A percentile compares a stretch with the other conserved stretches of the same genome.
These are phyloP conservation scores for Calophaca sinica DNA, from an alignment of 306 rosid species.

Conservation along the genomic window DNA sequence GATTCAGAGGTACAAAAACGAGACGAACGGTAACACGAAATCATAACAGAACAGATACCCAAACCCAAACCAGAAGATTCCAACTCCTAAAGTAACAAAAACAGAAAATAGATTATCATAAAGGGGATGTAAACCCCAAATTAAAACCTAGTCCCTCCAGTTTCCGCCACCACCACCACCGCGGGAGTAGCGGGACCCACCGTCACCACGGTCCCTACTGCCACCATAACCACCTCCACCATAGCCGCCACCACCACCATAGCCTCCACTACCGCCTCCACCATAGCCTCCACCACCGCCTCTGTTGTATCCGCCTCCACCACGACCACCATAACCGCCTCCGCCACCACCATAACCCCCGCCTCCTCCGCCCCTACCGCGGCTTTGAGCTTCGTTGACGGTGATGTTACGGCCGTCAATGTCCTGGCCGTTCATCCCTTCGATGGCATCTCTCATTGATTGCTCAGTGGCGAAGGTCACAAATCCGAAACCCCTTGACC, in stretches of 20 bases:
- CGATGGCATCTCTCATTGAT: slow-evolving; percentile 81
- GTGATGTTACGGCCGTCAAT: slow-evolving; percentile 89
- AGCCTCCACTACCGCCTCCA: too few species aligned
- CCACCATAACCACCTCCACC: too few species aligned
- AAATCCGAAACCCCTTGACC: slow-evolving; percentile 91
- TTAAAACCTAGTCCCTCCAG: slow-evolving; percentile 62
- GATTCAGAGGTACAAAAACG: slow-evolving; percentile 28
- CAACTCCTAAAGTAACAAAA: neutral
- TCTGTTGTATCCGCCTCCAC: neutral
- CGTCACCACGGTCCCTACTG: too few species aligned
- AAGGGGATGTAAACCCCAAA: neutral
- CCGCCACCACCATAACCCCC: slow-evolving; percentile 34
- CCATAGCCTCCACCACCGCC: slow-evolving; percentile 27
- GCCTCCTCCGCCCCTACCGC: slow-evolving; percentile 61
- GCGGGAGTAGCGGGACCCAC: too few species aligned
- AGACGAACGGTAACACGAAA: slow-evolving; percentile 29
- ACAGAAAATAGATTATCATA: neutral
- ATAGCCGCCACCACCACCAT: too few species aligned
- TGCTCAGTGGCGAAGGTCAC: slow-evolving; percentile 75
- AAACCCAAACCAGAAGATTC: neutral
- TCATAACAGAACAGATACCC: neutral
- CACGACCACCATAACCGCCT: slow-evolving; percentile 21
- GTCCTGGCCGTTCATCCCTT: slow-evolving; percentile 81
- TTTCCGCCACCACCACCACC: slow-evolving; percentile 48
- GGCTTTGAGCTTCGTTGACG: slow-evolving; percentile 85